A percentile compares a stretch with the other conserved stretches of the same genome.
phyloP scores from a whole-genome alignment of 1,139 yeast species.

The Suhomyces coccinellae region DNA sequence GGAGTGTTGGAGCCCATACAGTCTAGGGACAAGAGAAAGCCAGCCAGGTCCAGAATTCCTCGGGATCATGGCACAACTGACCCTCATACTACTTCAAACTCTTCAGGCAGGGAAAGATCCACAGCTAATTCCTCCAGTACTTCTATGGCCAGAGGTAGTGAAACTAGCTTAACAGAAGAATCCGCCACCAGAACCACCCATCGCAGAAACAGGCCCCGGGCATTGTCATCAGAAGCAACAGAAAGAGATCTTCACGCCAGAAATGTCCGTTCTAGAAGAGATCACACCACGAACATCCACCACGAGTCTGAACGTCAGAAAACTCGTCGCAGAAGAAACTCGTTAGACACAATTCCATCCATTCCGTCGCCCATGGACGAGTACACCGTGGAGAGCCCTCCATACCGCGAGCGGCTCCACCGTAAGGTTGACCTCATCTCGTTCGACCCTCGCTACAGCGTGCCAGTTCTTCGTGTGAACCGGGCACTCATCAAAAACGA shows the following conservation, averaged over 20 bases:
- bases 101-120: background rate
- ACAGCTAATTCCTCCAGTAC: background rate
- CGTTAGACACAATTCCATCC: slow-evolving; percentile 12
- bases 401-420: slow-evolving; percentile 40
- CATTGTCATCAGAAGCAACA: background rate
- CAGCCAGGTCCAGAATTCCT: background rate
- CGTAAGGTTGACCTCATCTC: slow-evolving; percentile 39
- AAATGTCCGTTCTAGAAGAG: background rate
- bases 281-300: background rate
- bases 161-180: background rate
- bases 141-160: background rate
- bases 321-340: slow-evolving; percentile 7
- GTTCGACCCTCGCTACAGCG: slow-evolving; percentile 40
- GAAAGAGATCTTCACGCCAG: background rate
- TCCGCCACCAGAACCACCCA: background rate
- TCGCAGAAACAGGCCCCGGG: background rate
- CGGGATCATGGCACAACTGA: background rate
- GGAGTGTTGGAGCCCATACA: background rate
- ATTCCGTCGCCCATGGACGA: slow-evolving; percentile 15
- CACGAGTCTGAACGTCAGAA: background rate
- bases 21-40: background rate
- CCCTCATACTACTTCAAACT: background rate
- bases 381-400: slow-evolving; percentile 27
- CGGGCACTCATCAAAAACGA: slow-evolving; percentile 31
- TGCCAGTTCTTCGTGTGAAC: slow-evolving; percentile 42